Conservation (phyloP, 169 alveolate genomes). For the Babesia microti region DNA sequence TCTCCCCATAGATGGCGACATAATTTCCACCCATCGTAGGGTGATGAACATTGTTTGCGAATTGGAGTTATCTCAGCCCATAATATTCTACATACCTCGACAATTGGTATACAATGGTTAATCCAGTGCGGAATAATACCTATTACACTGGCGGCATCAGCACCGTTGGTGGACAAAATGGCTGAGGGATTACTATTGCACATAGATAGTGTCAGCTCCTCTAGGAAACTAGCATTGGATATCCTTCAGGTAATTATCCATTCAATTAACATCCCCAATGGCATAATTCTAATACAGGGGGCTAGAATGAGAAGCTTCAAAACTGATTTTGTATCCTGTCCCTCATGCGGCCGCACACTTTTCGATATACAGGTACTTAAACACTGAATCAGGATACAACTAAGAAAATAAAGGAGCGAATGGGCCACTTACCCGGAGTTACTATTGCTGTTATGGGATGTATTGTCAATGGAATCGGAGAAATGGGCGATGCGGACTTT, state of each 20-base stretch:
- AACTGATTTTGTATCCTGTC: slow-evolving; percentile 77
- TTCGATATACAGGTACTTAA: slow-evolving; percentile 55
- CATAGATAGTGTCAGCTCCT: slow-evolving; percentile 16
- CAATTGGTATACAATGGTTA: no score
- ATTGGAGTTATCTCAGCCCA: no score
- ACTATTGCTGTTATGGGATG: slow-evolving; percentile 81
- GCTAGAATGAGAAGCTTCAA: slow-evolving; percentile 69
- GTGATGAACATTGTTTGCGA: no score
- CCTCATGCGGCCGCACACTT: slow-evolving; percentile 78
- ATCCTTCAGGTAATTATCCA: slow-evolving; percentile 23
- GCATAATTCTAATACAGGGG: slow-evolving; percentile 42
- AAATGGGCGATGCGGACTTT: slow-evolving; percentile 84
- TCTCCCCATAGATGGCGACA: no score
- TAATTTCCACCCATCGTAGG: no score
- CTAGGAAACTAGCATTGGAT: slow-evolving; percentile 19
- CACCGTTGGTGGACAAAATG: slow-evolving; percentile 31
- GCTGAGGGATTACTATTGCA: slow-evolving; percentile 39
- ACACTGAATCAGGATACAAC: slow-evolving; percentile 51
- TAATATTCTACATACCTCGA: no score
- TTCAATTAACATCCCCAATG: neutral
- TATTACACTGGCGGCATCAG: slow-evolving; percentile 10
- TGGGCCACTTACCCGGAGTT: slow-evolving; percentile 78
- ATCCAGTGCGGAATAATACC: slow-evolving; percentile 26
- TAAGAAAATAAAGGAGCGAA: slow-evolving; percentile 54
- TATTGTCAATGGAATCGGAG: slow-evolving; percentile 81